Evolutionary conservation across 345 rosid species (phyloP).

Genomic region (Murraya paniculata): DNA sequence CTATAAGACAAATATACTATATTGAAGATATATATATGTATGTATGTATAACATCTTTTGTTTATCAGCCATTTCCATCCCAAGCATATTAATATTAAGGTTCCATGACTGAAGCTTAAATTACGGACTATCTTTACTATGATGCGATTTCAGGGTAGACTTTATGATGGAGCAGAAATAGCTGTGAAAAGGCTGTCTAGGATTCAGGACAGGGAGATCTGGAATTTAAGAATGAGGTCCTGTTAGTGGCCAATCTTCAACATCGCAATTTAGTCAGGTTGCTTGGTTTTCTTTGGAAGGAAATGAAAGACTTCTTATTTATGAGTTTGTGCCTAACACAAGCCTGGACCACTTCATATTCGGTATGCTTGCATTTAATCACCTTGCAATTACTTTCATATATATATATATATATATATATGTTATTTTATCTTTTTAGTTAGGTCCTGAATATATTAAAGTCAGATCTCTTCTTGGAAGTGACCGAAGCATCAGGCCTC

Average conservation of each 20-base stretch:
- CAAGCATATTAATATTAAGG: neutral
- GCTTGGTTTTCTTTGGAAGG: conserved; percentile 32
- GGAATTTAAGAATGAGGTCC: conserved; percentile 43
- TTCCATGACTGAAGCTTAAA: neutral
- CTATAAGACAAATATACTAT: too few relatives aligned
- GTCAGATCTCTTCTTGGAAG: too few relatives aligned
- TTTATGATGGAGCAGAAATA: conserved; percentile 25
- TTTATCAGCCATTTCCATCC: neutral
- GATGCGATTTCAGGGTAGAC: conserved; percentile 21
- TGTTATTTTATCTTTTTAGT: neutral
- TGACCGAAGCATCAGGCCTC: too few relatives aligned
- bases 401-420: neutral
- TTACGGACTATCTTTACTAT: neutral
- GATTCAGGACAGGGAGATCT: conserved; percentile 37
- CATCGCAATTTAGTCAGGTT: conserved; percentile 44
- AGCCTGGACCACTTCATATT: conserved; percentile 44
- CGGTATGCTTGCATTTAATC: conserved; percentile 11
- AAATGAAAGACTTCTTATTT: conserved; percentile 41
- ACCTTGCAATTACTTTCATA: neutral
- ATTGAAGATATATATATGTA: too few relatives aligned
- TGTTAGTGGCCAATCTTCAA: conserved; percentile 40
- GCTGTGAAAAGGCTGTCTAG: conserved; percentile 38
- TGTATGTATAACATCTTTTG: too few relatives aligned
- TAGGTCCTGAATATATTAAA: too few relatives aligned
- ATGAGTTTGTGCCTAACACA: conserved; percentile 35